Base-by-base conservation (phyloP, 2,329 filamentous ascomycete species). In the Venturia asperata region DNA sequence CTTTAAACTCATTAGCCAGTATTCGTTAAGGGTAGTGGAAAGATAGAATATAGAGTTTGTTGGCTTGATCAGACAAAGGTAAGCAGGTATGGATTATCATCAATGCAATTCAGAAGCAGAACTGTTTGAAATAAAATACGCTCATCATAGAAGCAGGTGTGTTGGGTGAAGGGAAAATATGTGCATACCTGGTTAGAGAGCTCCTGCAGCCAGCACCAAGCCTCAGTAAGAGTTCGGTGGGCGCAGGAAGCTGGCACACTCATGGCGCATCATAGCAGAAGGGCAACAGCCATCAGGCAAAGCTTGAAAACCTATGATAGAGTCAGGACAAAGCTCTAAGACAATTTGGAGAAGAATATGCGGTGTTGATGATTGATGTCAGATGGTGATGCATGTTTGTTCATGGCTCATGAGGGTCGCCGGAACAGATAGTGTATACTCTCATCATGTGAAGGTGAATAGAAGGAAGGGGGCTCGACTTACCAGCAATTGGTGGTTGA, bases 331-430 rank as follows among this genome's bases (percentile, higher is more conserved):
- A 7, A 52, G 39, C n/a, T 52, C 41, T 15, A 47, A 3, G 39
- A 55, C 13, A 45, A n/a, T 52, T 7, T 24, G 45, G 34, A 43
- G 9, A 21, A 1, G 43, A 27, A 13, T 24, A 13, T 39, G 19
- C 37, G 17, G 37, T 37, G n/a, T n/a, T n/a, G 42, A 49, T 30
- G 17, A 52, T 56, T 43, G 6, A 9, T 45, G 60, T 77, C 75
- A 85, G 82, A 83, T 82, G 82, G 82, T 85, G 78, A 77, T 84
- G 82, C 82, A 85, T 85, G 82, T 84, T 82, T 78, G 81, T 81
- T 79, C 70, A 74, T 77, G 80, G 81, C 81, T 81, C 82, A 83
- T 78, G 74, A 73, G 73, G 74, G 77, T 84, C 80, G 77, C 82
- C 78, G 75, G 78, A 82, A 82, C 79, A 42, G 74, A 74, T 78